phyloP scores from a whole-genome alignment of 2,329 filamentous ascomycete species.

The Capronia epimyces region DNA sequence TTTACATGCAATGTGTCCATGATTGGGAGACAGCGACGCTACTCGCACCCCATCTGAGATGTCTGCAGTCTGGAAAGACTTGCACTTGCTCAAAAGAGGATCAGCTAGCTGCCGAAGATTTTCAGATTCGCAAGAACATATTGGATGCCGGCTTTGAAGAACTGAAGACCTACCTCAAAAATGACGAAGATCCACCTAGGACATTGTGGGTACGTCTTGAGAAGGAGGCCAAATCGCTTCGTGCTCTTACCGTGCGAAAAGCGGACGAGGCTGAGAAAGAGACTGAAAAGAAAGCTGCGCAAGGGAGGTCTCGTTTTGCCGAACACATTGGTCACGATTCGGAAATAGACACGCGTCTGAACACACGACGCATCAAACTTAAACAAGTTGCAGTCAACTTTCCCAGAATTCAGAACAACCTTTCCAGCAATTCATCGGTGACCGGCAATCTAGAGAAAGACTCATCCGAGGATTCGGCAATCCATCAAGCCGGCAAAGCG shows the following conservation, averaged over 20 bases:
- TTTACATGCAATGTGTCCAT: neutral
- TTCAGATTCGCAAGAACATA: constrained; percentile 2
- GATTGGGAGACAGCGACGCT: constrained; percentile 13
- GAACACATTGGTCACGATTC: constrained; percentile 1
- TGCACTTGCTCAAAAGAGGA: constrained; percentile 8
- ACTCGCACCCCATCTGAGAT: constrained; percentile 11
- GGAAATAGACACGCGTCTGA: neutral
- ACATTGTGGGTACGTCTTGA: constrained; percentile 5
- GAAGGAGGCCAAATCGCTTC: neutral
- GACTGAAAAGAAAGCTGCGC: neutral
- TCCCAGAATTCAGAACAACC: constrained; percentile 15
- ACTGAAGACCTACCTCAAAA: constrained; percentile 5
- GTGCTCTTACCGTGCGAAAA: neutral
- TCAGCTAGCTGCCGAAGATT: neutral
- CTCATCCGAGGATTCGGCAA: neutral
- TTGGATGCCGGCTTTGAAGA: constrained; percentile 4
- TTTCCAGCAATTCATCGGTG: constrained; percentile 7
- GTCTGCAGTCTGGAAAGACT: constrained; percentile 2
- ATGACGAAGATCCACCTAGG: neutral
- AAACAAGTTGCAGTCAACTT: constrained; percentile 14
- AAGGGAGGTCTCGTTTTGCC: constrained; percentile 3
- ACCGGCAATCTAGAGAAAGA: constrained; percentile 5
- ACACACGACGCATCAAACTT: constrained; percentile 2
- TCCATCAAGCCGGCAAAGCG: neutral
- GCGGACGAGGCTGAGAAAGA: neutral